Evolutionary conservation across 2,329 filamentous ascomycete species (phyloP), one percentile per base, ranked within the genome.

Genomic region (Zymoseptoria ardabiliae): DNA sequence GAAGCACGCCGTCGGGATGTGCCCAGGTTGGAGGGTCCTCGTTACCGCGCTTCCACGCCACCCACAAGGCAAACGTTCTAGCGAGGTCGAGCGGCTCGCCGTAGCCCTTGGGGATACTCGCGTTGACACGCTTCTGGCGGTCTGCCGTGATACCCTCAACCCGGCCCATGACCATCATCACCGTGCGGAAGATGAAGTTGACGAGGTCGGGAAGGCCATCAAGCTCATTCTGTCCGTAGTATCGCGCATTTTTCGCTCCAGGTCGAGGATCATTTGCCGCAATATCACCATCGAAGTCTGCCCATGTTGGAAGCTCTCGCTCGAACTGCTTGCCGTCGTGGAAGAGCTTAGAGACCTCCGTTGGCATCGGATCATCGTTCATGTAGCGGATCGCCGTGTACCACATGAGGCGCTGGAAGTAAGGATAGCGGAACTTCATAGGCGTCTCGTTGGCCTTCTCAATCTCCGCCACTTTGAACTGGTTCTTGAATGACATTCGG

Each of bases 341-440:
- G 63, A 87, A 82, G 11, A 79, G 74, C 48, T 84, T 76, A 54
- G 81, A 74, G 4, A 88, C 79, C 50, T 74, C 75, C 22, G 76
- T 73, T 0, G 85, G 85, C n/a, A 88, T 72, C 2, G 85, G 85
- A 70, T 88, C 85, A 25, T 83, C 79, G 56, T 83, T 78, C 45
- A 88, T 75, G 66, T 88, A 88, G 65, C 82, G 80, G 67, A 87
- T 75, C n/a, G 82, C 78, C 1, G 84, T 79, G 65, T 85, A 84
- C 85, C 85, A 88, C 77, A 87, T 85, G 57, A 87, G 82, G 68
- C 85, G 86, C 69, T 88, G 85, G 70, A 88, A 88, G 70, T 82
- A 83, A 1, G 85, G 85, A 68, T 88, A 88, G 54, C 85, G 77
- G 69, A 88, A 88, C 65, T 85, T 86, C 64, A 80, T 75, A 0